Percentiles rank a stretch among this genome's conserved stretches.
phyloP scores from a whole-genome alignment of 192 early-diverging fungal genomes.

The Coemansia sp. region DNA sequence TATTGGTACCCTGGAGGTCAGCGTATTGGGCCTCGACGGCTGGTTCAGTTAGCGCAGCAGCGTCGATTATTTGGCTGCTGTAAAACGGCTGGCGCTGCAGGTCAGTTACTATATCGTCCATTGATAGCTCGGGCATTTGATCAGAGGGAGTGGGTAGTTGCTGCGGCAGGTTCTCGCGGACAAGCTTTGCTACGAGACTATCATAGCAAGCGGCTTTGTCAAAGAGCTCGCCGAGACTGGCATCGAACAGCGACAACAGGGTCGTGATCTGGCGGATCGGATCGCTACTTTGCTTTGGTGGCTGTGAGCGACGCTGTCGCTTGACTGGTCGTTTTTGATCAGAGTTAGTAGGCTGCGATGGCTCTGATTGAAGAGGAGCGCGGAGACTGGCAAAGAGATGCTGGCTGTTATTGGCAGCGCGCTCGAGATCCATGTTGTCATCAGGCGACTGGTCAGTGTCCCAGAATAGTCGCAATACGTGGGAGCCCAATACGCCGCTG shows the following conservation, averaged over 20 bases:
- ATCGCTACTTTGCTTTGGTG: neutral
- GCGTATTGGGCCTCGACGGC: constrained; percentile 3
- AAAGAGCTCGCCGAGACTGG: neutral
- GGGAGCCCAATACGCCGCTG: constrained; percentile 11
- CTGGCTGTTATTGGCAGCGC: too few species aligned
- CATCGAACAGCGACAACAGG: constrained; percentile 2
- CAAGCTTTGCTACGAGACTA: neutral
- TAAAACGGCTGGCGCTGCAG: constrained; percentile 2
- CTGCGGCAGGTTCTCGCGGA: neutral
- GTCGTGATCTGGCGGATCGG: constrained; percentile 6
- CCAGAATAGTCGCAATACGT: constrained; percentile 18
- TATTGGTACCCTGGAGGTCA: neutral
- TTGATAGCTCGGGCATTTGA: neutral
- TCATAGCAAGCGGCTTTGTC: too few species aligned
- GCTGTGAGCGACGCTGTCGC: neutral
- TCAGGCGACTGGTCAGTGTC: neutral
- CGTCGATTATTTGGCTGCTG: constrained; percentile 2
- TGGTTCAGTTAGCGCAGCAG: neutral
- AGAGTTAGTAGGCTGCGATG: neutral
- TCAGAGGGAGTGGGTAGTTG: neutral
- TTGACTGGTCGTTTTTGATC: neutral
- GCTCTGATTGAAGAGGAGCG: neutral
- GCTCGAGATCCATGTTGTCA: neutral
- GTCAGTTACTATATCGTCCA: constrained; percentile 1
- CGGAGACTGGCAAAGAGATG: neutral